Conservation (phyloP, 2,329 filamentous ascomycete genomes). For the Aspergillus sp. region DNA sequence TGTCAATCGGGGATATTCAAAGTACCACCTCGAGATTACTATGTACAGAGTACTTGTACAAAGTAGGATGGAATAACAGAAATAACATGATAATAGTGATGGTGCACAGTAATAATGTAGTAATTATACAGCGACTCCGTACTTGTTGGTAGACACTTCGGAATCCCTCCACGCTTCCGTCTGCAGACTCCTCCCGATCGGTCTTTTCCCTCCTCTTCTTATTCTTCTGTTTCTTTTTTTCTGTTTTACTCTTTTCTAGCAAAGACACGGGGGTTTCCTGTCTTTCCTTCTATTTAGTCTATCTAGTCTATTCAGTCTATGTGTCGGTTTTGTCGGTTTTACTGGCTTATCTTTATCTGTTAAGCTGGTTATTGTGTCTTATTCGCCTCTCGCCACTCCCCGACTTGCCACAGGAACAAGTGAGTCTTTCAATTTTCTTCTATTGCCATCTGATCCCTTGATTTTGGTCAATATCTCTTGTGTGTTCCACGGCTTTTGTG, state of each 20-base stretch:
- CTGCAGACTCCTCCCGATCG: constrained; percentile 8
- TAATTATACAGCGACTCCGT: too few species aligned
- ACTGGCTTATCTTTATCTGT: too few species aligned
- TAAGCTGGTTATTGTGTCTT: too few species aligned
- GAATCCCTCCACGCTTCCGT: constrained; percentile 5
- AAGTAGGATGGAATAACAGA: too few species aligned
- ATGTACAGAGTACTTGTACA: too few species aligned
- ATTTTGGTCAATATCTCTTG: too few species aligned
- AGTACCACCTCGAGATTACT: too few species aligned
- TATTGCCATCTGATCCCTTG: neutral
- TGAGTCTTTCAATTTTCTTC: neutral
- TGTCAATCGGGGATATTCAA: too few species aligned
- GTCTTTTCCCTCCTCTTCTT: constrained; percentile 1
- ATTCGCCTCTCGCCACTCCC: neutral
- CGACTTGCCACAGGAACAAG: constrained; percentile 1
- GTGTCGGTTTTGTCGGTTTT: neutral
- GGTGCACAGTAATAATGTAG: too few species aligned
- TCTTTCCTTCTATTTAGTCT: neutral
- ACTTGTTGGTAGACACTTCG: constrained; percentile 1
- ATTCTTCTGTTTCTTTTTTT: neutral
- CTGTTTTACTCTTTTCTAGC: neutral
- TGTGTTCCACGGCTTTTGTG: neutral
- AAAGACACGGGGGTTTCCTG: neutral
- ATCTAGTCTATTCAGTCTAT: neutral
- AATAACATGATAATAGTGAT: too few species aligned